phyloP scores from a whole-genome alignment of 108 stramenopile species.

The Craspedostauros australis region DNA sequence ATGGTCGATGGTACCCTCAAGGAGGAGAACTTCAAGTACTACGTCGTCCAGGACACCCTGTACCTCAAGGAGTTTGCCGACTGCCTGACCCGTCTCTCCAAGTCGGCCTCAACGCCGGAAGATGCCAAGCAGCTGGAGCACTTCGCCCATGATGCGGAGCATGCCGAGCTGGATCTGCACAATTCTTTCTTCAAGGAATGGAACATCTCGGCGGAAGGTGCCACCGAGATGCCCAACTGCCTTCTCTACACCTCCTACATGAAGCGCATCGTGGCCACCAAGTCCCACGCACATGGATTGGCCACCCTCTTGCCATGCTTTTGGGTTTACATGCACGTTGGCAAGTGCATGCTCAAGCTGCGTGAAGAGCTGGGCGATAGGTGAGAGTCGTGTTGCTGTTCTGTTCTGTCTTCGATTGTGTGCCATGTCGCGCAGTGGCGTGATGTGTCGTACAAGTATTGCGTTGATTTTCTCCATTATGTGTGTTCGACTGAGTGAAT shows the following conservation, averaged over 20 bases:
- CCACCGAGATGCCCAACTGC: conserved; percentile 67
- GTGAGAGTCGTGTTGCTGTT: conserved; percentile 6
- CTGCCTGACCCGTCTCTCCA: conserved; percentile 45
- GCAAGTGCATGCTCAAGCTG: conserved; percentile 70
- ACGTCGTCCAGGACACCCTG: conserved; percentile 72
- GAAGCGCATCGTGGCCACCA: conserved; percentile 53
- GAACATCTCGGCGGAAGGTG: conserved; percentile 48
- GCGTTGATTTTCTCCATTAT: too few relatives aligned
- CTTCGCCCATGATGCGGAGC: conserved; percentile 72
- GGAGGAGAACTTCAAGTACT: conserved; percentile 64
- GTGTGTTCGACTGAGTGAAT: too few relatives aligned
- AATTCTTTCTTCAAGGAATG: conserved; percentile 66
- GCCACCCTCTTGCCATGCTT: conserved; percentile 80
- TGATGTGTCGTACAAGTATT: too few relatives aligned
- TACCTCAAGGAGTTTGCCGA: conserved; percentile 74
- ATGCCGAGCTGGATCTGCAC: conserved; percentile 69
- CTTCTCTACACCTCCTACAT: conserved; percentile 83
- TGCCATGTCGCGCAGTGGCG: too few relatives aligned
- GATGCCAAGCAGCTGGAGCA: conserved; percentile 38
- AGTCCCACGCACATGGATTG: conserved; percentile 64
- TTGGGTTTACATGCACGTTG: conserved; percentile 89
- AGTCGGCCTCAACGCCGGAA: conserved; percentile 24
- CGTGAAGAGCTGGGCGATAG: conserved; percentile 57
- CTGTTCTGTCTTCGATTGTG: background rate
- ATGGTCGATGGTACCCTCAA: conserved; percentile 73